Conservation (phyloP, 2,329 filamentous ascomycete genomes). For the Talaromyces sp. region DNA sequence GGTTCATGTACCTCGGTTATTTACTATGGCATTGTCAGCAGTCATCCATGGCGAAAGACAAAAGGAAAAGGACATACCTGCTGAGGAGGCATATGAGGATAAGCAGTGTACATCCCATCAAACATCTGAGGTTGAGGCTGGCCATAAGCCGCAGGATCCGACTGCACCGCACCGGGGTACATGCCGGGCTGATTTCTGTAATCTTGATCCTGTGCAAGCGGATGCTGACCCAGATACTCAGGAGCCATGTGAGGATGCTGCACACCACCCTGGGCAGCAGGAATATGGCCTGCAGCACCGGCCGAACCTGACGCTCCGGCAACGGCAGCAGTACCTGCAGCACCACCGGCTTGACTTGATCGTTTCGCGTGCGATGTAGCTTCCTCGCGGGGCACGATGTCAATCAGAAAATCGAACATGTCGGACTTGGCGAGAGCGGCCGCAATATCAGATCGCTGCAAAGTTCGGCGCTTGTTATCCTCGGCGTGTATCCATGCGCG, state of each 20-base stretch:
- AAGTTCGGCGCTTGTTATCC: conserved; percentile 93
- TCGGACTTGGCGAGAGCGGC: conserved; percentile 94
- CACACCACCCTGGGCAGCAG: conserved; percentile 45
- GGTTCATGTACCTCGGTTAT: not conserved
- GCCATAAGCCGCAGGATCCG: conserved; percentile 69
- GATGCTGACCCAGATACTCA: conserved; percentile 55
- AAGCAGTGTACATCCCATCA: conserved; percentile 75
- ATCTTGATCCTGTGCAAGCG: conserved; percentile 66
- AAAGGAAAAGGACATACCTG: conserved; percentile 56
- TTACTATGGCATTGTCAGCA: not conserved
- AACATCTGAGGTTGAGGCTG: conserved; percentile 76
- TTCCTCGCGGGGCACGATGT: conserved; percentile 96
- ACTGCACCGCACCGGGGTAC: conserved; percentile 75
- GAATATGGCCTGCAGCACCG: conserved; percentile 36
- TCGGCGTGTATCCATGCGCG: conserved; percentile 99
- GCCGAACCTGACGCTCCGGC: conserved; percentile 33
- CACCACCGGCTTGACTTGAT: conserved; percentile 48
- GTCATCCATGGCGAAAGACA: not conserved
- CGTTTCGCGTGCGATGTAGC: conserved; percentile 81
- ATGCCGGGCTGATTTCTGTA: conserved; percentile 76
- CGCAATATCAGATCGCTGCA: conserved; percentile 94
- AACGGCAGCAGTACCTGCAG: conserved; percentile 49
- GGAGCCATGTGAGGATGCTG: conserved; percentile 57
- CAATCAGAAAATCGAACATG: conserved; percentile 99
- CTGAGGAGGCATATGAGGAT: conserved; percentile 74